Percentiles rank a stretch among this genome's conserved stretches.
Evolutionary conservation across 2,329 filamentous ascomycete genomes (phyloP).

Genomic region (Pseudogymnoascus sp.): DNA sequence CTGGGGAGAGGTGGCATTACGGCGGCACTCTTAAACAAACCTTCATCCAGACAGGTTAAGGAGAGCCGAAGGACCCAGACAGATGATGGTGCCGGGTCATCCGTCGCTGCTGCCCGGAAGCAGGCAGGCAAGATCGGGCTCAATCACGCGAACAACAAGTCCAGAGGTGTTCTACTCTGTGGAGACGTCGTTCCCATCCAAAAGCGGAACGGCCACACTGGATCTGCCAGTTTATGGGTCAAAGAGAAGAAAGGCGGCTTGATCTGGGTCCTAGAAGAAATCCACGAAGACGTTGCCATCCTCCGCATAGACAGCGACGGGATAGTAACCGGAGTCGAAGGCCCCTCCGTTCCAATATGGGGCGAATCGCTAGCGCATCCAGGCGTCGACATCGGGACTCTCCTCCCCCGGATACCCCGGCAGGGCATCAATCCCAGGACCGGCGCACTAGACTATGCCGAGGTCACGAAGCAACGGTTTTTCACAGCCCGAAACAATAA

Average conservation of each 20-base stretch:
- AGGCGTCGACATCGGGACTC: constrained; percentile 65
- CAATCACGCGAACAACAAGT: constrained; percentile 60
- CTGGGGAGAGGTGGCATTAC: constrained; percentile 71
- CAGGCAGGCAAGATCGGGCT: constrained; percentile 41
- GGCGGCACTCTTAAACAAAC: constrained; percentile 75
- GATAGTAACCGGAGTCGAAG: constrained; percentile 57
- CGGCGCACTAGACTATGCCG: constrained; percentile 69
- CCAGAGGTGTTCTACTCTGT: constrained; percentile 81
- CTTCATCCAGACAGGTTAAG: constrained; percentile 42
- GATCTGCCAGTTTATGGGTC: constrained; percentile 93
- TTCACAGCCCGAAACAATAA: constrained; percentile 77
- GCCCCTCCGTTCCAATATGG: constrained; percentile 82
- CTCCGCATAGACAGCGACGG: constrained; percentile 72
- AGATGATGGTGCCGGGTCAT: constrained; percentile 46
- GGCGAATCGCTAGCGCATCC: constrained; percentile 57
- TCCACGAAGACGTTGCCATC: constrained; percentile 82
- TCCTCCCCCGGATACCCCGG: constrained; percentile 76
- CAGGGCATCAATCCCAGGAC: constrained; percentile 61
- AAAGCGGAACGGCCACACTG: constrained; percentile 85
- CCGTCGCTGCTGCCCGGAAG: constrained; percentile 31
- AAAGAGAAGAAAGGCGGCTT: constrained; percentile 91
- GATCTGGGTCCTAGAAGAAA: constrained; percentile 97
- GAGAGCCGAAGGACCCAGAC: constrained; percentile 51
- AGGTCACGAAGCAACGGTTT: constrained; percentile 62
- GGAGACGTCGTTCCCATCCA: constrained; percentile 98